A percentile compares a stretch with the other conserved stretches of the same genome.
These are phyloP conservation scores for Gossypium rotundifolium DNA, from an alignment of 345 rosid genomes.

Conservation along the genomic window DNA sequence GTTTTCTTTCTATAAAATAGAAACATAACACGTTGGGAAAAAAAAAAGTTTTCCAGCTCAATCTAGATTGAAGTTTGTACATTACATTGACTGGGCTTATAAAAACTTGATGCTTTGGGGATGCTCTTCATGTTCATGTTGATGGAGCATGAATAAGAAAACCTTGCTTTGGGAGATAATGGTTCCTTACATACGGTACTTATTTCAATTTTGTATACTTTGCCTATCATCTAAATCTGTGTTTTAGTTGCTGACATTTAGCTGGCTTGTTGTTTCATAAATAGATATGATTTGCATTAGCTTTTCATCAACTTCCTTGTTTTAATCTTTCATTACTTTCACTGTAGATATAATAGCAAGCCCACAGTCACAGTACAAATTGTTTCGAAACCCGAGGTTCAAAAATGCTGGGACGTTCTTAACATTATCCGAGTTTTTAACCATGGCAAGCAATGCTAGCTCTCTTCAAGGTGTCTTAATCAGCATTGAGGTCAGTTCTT, in stretches of 20 bases:
- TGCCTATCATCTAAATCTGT: background rate
- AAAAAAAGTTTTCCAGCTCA: background rate
- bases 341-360: conserved; percentile 53
- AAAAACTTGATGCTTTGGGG: background rate
- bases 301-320: background rate
- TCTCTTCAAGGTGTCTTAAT: conserved; percentile 76
- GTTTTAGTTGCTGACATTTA: background rate
- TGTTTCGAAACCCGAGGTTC: conserved; percentile 55
- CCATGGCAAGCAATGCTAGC: conserved; percentile 51
- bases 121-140: background rate
- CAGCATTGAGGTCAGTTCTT: conserved; percentile 65
- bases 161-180: background rate
- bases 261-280: background rate
- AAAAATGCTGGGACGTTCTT: conserved; percentile 43
- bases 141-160: background rate
- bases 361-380: conserved; percentile 26
- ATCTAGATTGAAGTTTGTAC: background rate
- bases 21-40: background rate
- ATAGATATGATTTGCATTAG: background rate
- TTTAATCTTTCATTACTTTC: background rate
- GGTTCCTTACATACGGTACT: background rate
- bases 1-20: conserved; percentile 2
- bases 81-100: background rate
- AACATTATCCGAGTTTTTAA: conserved; percentile 55
- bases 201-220: background rate